Evolutionary conservation across 2,329 filamentous ascomycete species (phyloP).

Genomic region (Pseudonectria foliicola): DNA sequence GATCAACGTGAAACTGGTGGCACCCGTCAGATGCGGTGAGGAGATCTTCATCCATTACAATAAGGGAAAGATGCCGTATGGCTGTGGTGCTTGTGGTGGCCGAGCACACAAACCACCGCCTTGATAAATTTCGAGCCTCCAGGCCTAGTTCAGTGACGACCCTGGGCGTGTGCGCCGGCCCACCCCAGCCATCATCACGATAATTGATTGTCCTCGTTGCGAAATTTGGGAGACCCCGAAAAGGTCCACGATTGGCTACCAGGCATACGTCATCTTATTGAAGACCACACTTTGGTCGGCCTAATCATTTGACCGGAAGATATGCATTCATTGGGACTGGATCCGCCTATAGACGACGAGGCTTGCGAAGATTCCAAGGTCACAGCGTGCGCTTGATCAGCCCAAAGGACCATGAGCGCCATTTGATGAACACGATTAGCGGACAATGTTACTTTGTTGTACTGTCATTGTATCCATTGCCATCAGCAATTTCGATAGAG

Average conservation of each 20-base stretch:
- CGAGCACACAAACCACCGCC: background rate
- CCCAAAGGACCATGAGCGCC: background rate
- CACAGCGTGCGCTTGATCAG: background rate
- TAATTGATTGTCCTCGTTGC: too few species aligned
- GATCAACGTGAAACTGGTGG: slow-evolving; percentile 13
- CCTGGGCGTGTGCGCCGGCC: background rate
- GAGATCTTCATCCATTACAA: slow-evolving; percentile 33
- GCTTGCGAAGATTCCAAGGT: background rate
- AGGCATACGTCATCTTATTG: too few species aligned
- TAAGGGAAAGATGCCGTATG: slow-evolving; percentile 18
- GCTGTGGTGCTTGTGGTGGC: slow-evolving; percentile 17
- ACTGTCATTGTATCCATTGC: slow-evolving; percentile 38
- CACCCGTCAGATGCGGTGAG: slow-evolving; percentile 18
- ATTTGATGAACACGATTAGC: slow-evolving; percentile 9
- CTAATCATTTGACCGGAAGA: too few species aligned
- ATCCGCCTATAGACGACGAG: too few species aligned
- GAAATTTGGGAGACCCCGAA: too few species aligned
- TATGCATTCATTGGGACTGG: too few species aligned
- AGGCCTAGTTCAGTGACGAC: background rate
- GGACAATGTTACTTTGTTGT: slow-evolving; percentile 35
- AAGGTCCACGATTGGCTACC: too few species aligned
- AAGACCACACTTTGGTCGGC: too few species aligned
- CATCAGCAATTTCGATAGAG: slow-evolving; percentile 39
- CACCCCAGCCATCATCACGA: too few species aligned
- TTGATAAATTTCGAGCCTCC: background rate